phyloP scores from a whole-genome alignment of 495 filamentous ascomycete genomes.

The Penicillium desertorum region DNA sequence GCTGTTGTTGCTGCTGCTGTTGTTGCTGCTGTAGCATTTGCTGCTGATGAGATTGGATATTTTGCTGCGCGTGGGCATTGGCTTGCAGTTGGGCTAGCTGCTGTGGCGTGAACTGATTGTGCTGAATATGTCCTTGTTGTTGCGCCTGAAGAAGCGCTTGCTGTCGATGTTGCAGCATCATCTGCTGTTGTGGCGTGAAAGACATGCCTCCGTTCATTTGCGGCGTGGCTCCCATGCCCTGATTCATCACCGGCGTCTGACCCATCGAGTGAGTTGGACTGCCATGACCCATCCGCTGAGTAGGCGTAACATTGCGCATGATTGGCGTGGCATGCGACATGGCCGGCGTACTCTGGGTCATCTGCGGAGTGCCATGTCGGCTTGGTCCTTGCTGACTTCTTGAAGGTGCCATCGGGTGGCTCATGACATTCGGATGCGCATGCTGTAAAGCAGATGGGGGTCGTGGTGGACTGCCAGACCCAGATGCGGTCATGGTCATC shows the following conservation, averaged over 20 bases:
- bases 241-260: slow-evolving; percentile 57
- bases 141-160: slow-evolving; percentile 52
- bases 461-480: slow-evolving; percentile 70
- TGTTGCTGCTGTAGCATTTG: slow-evolving; percentile 50
- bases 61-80: slow-evolving; percentile 54
- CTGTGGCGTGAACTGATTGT: slow-evolving; percentile 46
- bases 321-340: slow-evolving; percentile 71
- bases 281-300: slow-evolving; percentile 68
- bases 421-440: slow-evolving; percentile 65
- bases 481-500: slow-evolving; percentile 78
- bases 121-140: slow-evolving; percentile 45
- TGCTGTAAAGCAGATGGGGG: slow-evolving; percentile 76
- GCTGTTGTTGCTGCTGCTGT: slow-evolving; percentile 34
- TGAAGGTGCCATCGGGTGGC: slow-evolving; percentile 71
- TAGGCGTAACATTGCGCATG: slow-evolving; percentile 67
- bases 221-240: slow-evolving; percentile 47
- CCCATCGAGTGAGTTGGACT: slow-evolving; percentile 64
- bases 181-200: slow-evolving; percentile 47
- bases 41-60: slow-evolving; percentile 50
- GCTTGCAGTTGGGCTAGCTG: slow-evolving; percentile 48
- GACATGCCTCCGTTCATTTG: slow-evolving; percentile 41
- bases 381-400: slow-evolving; percentile 78
- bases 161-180: slow-evolving; percentile 48
- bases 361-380: slow-evolving; percentile 75
- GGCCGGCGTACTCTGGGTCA: slow-evolving; percentile 75